Base-by-base conservation (phyloP, 176 grass and related monocot species). In the Musa itinerans region DNA sequence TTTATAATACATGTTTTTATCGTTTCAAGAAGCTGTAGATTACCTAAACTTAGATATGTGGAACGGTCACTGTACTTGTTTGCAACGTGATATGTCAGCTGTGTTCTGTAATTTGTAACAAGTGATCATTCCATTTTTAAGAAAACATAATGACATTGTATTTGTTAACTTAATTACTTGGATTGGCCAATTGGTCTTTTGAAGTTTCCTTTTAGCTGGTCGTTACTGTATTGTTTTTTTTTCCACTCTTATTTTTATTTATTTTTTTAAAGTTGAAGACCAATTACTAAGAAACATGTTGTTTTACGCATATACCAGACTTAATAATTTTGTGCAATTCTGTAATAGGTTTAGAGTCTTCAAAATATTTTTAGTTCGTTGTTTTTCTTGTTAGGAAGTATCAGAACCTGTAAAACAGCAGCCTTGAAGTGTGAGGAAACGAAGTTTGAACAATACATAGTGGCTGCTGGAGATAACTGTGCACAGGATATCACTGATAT, bases 401-500 rank as follows among this genome's bases (percentile, higher is more conserved):
- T 86, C 27, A 92, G 78, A 70, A 70, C 81, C 29, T 88, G 85
- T 74, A 92, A 83, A 78, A 83, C 71, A 72, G 89, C 83, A 52
- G 86, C 86, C 10, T 49, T 92, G 26, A 84, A 83, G 78, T 92
- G 89, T 6, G 89, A 88, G 3, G 81, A 86, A 73, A 78, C 75
- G 0, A 88, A 86, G 68, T 85, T 88, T 81, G 83, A 88, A 23
- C 81, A 88, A 11, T 76, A 79, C 52, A 85, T 79, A 58, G 17
- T 83, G 59, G 26, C 71, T 61, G 50, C 82, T 20, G 75, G 78
- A 29, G 89, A 86, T 16, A 12, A 53, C 69, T 74, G 79, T 9
- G 56, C 71, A 1, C 11, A 67, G 3, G 80, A 81, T 53, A 64
- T 88, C 24, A 62, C 77, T 16, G 54, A 76, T 62, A 29, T 78